Evolutionary conservation across 345 rosid genomes (phyloP).

Genomic region (Durio zibethinus): DNA sequence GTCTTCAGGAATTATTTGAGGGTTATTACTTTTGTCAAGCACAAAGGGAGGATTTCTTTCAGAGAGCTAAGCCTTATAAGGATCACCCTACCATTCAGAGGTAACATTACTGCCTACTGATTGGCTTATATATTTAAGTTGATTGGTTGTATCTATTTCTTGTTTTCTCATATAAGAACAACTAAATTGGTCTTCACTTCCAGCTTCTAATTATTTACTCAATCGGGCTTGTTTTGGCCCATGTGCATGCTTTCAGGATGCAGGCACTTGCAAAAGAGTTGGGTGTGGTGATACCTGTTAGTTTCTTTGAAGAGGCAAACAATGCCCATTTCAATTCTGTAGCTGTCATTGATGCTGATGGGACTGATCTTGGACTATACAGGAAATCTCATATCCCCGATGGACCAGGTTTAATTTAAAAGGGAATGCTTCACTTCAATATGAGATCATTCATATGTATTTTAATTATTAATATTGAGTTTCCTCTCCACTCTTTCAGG

Average conservation of each 20-base stretch:
- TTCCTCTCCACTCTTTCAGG: slow-evolving; percentile 34
- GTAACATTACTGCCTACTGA: slow-evolving; percentile 28
- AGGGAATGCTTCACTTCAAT: not conserved
- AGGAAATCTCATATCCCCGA: slow-evolving; percentile 95
- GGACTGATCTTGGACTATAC: slow-evolving; percentile 82
- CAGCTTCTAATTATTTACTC: slow-evolving; percentile 8
- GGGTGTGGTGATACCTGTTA: slow-evolving; percentile 83
- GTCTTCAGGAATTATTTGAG: slow-evolving; percentile 80
- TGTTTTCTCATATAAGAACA: not conserved
- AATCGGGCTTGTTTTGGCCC: not conserved
- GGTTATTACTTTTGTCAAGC: slow-evolving; percentile 98
- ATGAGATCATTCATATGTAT: not conserved
- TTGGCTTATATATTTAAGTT: slow-evolving; percentile 1
- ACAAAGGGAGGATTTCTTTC: slow-evolving; percentile 80
- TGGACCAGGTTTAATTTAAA: slow-evolving; percentile 68
- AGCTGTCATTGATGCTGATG: slow-evolving; percentile 86
- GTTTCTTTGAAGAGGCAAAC: slow-evolving; percentile 95
- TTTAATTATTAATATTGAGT: slow-evolving; percentile 12
- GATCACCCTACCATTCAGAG: slow-evolving; percentile 73
- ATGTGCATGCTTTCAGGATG: slow-evolving; percentile 47
- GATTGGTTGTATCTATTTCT: slow-evolving; percentile 9
- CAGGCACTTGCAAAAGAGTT: slow-evolving; percentile 82
- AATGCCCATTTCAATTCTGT: slow-evolving; percentile 83
- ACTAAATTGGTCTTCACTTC: slow-evolving; percentile 1
- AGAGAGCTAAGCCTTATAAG: slow-evolving; percentile 77